Percentiles rank a stretch among this genome's conserved stretches.
Evolutionary conservation across 208 protist species (phyloP).

Genomic region (Acanthamoeba culbertsoni): DNA sequence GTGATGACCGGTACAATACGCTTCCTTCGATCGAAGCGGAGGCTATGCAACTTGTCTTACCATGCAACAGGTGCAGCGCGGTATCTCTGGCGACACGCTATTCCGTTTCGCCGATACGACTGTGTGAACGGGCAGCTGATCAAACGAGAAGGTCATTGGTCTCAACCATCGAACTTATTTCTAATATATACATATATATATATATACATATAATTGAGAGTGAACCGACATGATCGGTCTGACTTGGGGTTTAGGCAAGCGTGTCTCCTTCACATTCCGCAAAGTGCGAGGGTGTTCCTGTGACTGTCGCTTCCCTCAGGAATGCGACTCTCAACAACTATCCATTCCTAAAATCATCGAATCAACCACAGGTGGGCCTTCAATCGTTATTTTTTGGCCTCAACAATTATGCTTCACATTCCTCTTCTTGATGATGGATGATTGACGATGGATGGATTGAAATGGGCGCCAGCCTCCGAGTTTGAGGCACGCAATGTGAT

Average conservation of each 20-base stretch:
- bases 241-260: not conserved
- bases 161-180: too few relatives aligned
- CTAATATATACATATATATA: too few relatives aligned
- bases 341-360: not conserved
- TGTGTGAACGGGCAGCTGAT: conserved; percentile 1
- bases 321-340: conserved; percentile 31
- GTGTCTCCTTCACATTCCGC: conserved; percentile 30
- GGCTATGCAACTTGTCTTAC: too few relatives aligned
- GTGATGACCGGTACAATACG: conserved; percentile 21
- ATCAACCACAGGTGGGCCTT: not conserved
- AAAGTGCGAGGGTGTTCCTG: not conserved
- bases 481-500: conserved; percentile 21
- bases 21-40: too few relatives aligned
- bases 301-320: not conserved
- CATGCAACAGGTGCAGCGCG: not conserved
- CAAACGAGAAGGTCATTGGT: not conserved
- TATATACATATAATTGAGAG: too few relatives aligned
- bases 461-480: not conserved
- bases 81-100: conserved; percentile 17
- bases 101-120: not conserved
- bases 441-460: too few relatives aligned
- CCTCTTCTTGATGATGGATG: too few relatives aligned
- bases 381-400: too few relatives aligned
- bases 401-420: too few relatives aligned
- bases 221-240: too few relatives aligned